Percentiles rank a stretch among this genome's conserved stretches.
Evolutionary conservation across 2,329 filamentous ascomycete species (phyloP).

Genomic region (Talaromyces amestolkiae): DNA sequence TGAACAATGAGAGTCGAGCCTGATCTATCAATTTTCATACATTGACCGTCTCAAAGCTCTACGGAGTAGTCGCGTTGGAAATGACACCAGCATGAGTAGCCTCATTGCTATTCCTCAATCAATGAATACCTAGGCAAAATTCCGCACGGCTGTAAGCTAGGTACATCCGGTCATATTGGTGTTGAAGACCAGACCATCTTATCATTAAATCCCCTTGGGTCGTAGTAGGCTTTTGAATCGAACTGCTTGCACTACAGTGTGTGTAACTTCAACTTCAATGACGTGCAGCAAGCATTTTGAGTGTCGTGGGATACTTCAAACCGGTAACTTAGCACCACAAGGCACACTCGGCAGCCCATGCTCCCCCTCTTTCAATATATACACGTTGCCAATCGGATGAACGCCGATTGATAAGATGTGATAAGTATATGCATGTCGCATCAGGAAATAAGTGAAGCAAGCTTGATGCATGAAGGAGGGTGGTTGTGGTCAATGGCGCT

Average conservation of each 20-base stretch:
- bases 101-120: not conserved
- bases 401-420: not conserved
- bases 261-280: not conserved
- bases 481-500: not conserved
- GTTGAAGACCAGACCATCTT: not conserved
- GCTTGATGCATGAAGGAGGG: not conserved
- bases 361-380: not conserved
- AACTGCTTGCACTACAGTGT: not conserved
- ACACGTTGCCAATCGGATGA: not conserved
- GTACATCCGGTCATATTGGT: not conserved
- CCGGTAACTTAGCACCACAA: not conserved
- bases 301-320: not conserved
- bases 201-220: not conserved
- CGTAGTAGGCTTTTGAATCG: not conserved
- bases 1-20: not conserved
- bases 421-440: not conserved
- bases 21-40: not conserved
- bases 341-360: not conserved
- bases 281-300: not conserved
- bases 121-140: not conserved
- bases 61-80: not conserved
- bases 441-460: not conserved
- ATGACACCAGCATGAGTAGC: not conserved
- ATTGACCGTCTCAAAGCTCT: not conserved
- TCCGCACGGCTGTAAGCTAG: not conserved